Evolutionary conservation across 2,329 filamentous ascomycete species (phyloP), one percentile per base, ranked within the genome.

Genomic region (Pseudocercospora vitis): DNA sequence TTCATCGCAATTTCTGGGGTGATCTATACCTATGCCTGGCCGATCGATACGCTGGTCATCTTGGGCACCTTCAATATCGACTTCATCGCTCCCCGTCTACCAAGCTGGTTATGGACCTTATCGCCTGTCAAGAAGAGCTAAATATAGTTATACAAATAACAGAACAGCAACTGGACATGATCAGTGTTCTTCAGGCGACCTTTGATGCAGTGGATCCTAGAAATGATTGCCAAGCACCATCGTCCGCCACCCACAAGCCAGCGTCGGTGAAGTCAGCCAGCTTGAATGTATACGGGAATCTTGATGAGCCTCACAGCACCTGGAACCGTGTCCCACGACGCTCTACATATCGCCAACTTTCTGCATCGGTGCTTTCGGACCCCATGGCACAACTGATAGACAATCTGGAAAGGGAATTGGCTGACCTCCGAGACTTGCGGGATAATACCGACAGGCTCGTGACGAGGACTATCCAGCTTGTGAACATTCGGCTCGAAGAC

Each of bases 401-500:
- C 40, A 75, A 74, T 32, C 64, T 76, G 0, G 65, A 71, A 32
- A 63, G 72, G 16, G 73, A 75, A 58, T 68, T 73, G 14, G 58
- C 62, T 2, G 73, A 75, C 39, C 62, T 75, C 0, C 63, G 68
- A 45, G 73, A 73, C 49, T 63, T 75, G 1, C 69, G 71, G 7
- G 73, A 74, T 45, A 75, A 75, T 53, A 73, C 70, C 47, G 74
- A 75, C 48, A 62, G 71, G 1, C 65, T 75, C 0, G 70, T 76
- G 52, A 74, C 71, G 16, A 67, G 73, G 18, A 75, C 73, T 1
- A 74, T 75, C 42, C 73, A 74, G 52, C 68, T 75, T 1, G 73
- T 76, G 53, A 75, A 76, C 52, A 74, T 76, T 42, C 68, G 73
- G 2, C 66, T 75, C 2, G 74, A 76, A 63, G 73, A 75, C 50